Conservation (phyloP, 495 filamentous ascomycete species). For the Trichoderma orchidacearum region DNA sequence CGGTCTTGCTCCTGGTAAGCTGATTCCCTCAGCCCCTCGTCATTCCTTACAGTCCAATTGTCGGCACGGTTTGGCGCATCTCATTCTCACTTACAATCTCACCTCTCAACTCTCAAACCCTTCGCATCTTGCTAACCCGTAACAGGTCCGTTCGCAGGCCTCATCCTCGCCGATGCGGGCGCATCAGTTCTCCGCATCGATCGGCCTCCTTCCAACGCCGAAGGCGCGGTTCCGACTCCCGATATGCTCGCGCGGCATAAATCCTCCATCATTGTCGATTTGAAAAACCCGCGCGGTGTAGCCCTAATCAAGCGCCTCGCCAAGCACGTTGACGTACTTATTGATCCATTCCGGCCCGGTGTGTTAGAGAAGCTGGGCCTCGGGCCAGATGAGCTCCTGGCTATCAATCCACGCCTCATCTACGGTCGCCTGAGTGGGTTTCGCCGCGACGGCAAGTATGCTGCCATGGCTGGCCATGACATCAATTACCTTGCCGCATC, state of each 20-base stretch:
- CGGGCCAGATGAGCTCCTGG: constrained; percentile 49
- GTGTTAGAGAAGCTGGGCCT: constrained; percentile 76
- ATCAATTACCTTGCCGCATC: constrained; percentile 93
- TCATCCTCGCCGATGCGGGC: constrained; percentile 80
- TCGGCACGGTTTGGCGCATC: not conserved
- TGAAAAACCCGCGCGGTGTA: constrained; percentile 51
- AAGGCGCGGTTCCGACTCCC: constrained; percentile 25
- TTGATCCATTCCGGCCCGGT: constrained; percentile 87
- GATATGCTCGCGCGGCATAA: constrained; percentile 75
- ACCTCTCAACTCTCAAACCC: constrained; percentile 3
- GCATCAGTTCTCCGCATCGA: constrained; percentile 83
- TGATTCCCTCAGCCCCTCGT: not conserved
- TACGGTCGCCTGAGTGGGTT: constrained; percentile 83
- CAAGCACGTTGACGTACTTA: constrained; percentile 56
- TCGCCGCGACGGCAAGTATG: constrained; percentile 71
- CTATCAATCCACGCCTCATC: constrained; percentile 60
- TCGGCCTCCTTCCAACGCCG: constrained; percentile 30
- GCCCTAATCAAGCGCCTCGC: constrained; percentile 52
- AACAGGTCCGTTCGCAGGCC: constrained; percentile 72
- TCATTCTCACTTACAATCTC: not conserved
- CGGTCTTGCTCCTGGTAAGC: constrained; percentile 70
- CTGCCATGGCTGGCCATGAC: constrained; percentile 87
- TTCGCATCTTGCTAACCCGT: too few species aligned
- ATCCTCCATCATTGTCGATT: constrained; percentile 58
- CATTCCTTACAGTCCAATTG: not conserved